Conservation (phyloP, 495 filamentous ascomycete species). For the Tuber aestivum region DNA sequence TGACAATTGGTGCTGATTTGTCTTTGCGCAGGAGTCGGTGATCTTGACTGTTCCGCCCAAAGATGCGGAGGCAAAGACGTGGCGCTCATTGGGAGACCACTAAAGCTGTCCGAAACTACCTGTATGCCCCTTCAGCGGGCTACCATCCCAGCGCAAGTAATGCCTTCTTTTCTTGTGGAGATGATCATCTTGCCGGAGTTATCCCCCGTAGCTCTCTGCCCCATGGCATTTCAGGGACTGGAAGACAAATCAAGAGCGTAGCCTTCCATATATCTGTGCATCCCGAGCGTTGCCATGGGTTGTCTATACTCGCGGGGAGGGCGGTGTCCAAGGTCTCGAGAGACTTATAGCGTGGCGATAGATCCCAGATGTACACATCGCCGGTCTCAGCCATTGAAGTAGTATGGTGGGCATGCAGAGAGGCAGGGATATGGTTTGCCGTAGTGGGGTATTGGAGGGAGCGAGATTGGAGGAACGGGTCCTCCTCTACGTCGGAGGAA, state of each 20-base stretch:
- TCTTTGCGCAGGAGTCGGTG: slow-evolving; percentile 87
- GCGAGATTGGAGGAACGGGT: background rate
- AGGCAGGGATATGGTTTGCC: slow-evolving; percentile 78
- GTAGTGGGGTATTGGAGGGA: slow-evolving; percentile 51
- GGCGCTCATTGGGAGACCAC: slow-evolving; percentile 83
- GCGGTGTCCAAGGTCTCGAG: slow-evolving; percentile 78
- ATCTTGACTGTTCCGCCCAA: slow-evolving; percentile 87
- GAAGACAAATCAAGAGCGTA: slow-evolving; percentile 96
- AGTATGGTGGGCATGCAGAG: slow-evolving; percentile 58
- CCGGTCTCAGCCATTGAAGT: slow-evolving; percentile 83
- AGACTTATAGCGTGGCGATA: slow-evolving; percentile 73
- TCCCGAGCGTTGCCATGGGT: slow-evolving; percentile 75
- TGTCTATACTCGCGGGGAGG: slow-evolving; percentile 71
- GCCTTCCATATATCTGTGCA: slow-evolving; percentile 78
- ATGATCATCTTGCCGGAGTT: slow-evolving; percentile 80
- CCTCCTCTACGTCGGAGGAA: background rate
- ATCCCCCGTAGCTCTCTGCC: slow-evolving; percentile 87
- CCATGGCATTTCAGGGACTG: slow-evolving; percentile 58
- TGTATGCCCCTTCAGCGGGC: slow-evolving; percentile 72
- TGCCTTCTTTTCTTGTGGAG: slow-evolving; percentile 76
- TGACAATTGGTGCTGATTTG: slow-evolving; percentile 69
- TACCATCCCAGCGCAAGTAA: slow-evolving; percentile 74
- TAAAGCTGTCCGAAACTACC: slow-evolving; percentile 88
- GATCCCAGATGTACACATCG: slow-evolving; percentile 81
- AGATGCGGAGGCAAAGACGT: slow-evolving; percentile 83